Base-by-base conservation (phyloP, 2,329 filamentous ascomycete species). In the Xylariaceae sp. region DNA sequence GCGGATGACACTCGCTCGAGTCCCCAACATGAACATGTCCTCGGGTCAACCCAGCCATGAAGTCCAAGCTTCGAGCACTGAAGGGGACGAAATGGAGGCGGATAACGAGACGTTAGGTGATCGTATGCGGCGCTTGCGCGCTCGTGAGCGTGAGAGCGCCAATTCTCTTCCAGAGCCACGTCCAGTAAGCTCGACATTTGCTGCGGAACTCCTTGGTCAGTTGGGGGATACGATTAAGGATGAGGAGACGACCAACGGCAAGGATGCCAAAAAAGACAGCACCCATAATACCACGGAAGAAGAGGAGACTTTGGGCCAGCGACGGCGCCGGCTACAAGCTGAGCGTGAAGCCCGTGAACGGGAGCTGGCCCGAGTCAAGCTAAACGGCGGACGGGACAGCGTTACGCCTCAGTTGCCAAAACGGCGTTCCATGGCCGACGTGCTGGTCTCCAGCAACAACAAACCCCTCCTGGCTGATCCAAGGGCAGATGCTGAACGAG, bases 241-340 rank as follows among this genome's bases (percentile, higher is more conserved):
- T 2, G 62, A 65, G 11, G 61, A 64, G 29, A 54, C 60, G 13
- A 53, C 63, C 4, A 52, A 46, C 26, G 59, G 44, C 14, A 58
- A 53, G 23, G 48, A 24, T 24, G 21, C 21, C 21, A 11, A 11
- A 24, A 24, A 24, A 11, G 21, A 11, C 21, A 24, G 21, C 55
- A 50, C 5, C 46, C 57, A 40, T n/a, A n/a, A n/a, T n/a, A n/a
- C n/a, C n/a, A 43, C 56, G 14, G 70, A 73, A 44, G 83, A 81
- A 48, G 83, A 88, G 51, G 86, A 92, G 57, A 90, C 86, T 0
- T 69, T 92, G 0, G 86, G 85, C 8, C 84, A 90, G 59, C 79
- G 86, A 9, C 79, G 85, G 1, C 78, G 78, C 18, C 76, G 86
- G 17, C 68, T 92, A 2, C 84, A 88, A 57, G 78, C 80, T 5